Percentiles rank a stretch among this genome's conserved stretches.
Evolutionary conservation across 2,329 filamentous ascomycete species (phyloP).

Genomic region (Paecilomyces sp.): DNA sequence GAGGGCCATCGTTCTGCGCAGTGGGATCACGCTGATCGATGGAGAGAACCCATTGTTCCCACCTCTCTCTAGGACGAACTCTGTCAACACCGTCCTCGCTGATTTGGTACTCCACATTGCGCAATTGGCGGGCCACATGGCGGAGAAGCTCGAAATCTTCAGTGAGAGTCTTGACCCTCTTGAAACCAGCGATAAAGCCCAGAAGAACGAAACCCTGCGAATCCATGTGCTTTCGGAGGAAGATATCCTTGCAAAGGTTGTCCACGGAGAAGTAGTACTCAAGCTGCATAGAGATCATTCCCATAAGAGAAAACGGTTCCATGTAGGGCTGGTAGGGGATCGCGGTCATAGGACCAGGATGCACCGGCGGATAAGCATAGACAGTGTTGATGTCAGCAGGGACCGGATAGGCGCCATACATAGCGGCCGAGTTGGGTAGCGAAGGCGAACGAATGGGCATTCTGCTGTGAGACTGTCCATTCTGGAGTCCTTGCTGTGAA

Average conservation of each 20-base stretch:
- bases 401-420: constrained; percentile 42
- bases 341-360: constrained; percentile 49
- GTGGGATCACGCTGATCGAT: constrained; percentile 63
- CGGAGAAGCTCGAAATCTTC: constrained; percentile 68
- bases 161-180: constrained; percentile 68
- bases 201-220: constrained; percentile 85
- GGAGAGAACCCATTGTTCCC: constrained; percentile 72
- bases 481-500: constrained; percentile 29
- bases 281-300: constrained; percentile 54
- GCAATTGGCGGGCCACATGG: constrained; percentile 65
- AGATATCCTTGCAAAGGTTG: constrained; percentile 90
- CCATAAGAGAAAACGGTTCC: constrained; percentile 50
- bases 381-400: constrained; percentile 43
- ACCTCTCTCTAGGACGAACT: constrained; percentile 65
- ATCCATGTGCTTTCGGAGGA: constrained; percentile 85
- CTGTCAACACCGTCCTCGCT: constrained; percentile 73
- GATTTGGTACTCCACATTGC: constrained; percentile 64
- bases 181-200: constrained; percentile 74
- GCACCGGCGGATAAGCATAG: constrained; percentile 51
- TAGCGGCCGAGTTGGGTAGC: constrained; percentile 46
- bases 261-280: constrained; percentile 98
- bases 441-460: constrained; percentile 55
- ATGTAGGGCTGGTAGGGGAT: constrained; percentile 52
- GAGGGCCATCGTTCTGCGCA: constrained; percentile 67
- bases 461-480: constrained; percentile 35